Evolutionary conservation across 148 eudicot species (phyloP).

Genomic region (Bassia scoparia): DNA sequence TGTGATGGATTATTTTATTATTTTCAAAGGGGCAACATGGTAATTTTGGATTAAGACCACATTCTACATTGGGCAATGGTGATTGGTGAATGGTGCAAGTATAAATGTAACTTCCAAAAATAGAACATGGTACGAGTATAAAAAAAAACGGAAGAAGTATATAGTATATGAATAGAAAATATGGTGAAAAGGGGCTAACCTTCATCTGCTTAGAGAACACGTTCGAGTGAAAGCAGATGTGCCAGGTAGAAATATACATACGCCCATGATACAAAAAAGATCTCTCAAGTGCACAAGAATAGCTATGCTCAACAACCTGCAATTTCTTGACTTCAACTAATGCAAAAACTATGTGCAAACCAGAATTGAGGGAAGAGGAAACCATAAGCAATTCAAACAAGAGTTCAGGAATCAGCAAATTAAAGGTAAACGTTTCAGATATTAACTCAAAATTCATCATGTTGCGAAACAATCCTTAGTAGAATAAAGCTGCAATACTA

Average conservation of each 20-base stretch:
- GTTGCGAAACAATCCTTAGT: neutral
- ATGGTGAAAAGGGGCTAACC: constrained; percentile 37
- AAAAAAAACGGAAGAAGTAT: neutral
- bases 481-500: neutral
- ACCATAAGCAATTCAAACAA: neutral
- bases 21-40: no score
- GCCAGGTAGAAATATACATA: constrained; percentile 84
- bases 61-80: no score
- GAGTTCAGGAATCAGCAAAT: neutral
- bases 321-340: constrained; percentile 24
- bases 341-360: neutral
- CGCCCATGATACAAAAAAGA: constrained; percentile 97
- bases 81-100: no score
- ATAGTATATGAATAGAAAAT: no score
- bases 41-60: no score
- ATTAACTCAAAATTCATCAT: neutral
- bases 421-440: neutral
- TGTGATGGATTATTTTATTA: no score
- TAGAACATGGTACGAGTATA: neutral
- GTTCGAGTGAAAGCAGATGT: constrained; percentile 96
- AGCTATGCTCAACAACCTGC: constrained; percentile 84
- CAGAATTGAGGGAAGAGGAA: neutral
- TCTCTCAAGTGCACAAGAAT: constrained; percentile 94
- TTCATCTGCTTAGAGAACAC: constrained; percentile 92
- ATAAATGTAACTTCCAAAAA: no score